These are phyloP conservation scores for Ajuga chamaepitys DNA, from an alignment of 257 asterid genomes.

Conservation along the genomic window DNA sequence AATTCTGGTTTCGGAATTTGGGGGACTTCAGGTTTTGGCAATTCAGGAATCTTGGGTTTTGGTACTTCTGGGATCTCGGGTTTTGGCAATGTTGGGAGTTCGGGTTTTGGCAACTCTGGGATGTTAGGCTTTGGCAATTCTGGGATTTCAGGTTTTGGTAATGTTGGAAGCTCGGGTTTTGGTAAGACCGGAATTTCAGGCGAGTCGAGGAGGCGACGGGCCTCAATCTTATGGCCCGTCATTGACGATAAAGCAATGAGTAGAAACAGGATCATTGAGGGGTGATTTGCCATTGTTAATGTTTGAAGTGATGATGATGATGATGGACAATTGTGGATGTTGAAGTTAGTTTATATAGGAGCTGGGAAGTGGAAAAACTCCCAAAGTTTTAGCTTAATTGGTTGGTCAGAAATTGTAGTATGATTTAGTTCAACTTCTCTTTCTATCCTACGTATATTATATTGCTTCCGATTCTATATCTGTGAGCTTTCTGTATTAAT, in stretches of 20 bases:
- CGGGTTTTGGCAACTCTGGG: slow-evolving; percentile 8
- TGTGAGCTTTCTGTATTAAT: no score
- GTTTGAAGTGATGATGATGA: background rate
- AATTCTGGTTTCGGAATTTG: background rate
- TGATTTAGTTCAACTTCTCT: no score
- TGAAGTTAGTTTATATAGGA: background rate
- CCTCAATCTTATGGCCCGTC: background rate
- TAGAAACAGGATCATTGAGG: background rate
- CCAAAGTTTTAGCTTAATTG: no score
- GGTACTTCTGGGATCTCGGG: background rate
- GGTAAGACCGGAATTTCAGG: slow-evolving; percentile 6
- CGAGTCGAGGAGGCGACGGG: slow-evolving; percentile 20
- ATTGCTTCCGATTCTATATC: no score
- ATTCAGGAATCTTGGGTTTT: background rate
- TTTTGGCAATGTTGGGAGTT: slow-evolving; percentile 7
- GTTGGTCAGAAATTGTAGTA: no score
- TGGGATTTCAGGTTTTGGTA: slow-evolving; percentile 8
- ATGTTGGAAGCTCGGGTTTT: background rate
- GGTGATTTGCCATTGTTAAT: slow-evolving; percentile 4
- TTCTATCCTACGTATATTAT: no score
- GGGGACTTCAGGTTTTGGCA: background rate
- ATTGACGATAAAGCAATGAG: background rate
- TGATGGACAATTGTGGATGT: background rate
- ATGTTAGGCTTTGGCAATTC: background rate
- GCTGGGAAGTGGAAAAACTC: no score